Evolutionary conservation across 768 basidiomycete genomes (phyloP).

Genomic region (Phanerochaete carnosa): DNA sequence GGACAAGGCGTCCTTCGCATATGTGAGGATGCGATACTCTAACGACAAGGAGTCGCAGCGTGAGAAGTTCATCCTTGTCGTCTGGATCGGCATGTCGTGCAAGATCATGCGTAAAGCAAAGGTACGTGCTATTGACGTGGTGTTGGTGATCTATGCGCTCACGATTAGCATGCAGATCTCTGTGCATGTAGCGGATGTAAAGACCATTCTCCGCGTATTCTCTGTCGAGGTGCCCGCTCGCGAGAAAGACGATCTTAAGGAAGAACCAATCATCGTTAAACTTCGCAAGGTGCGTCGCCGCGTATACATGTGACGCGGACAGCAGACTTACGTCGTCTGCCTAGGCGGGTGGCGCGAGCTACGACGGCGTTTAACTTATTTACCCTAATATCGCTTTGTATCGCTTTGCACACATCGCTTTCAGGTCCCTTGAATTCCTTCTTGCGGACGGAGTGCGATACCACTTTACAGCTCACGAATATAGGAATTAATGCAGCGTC

Average conservation of each 20-base stretch:
- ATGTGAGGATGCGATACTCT: conserved; percentile 78
- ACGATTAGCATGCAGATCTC: conserved; percentile 59
- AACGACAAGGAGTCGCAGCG: conserved; percentile 85
- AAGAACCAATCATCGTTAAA: conserved; percentile 79
- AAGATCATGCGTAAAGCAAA: conserved; percentile 93
- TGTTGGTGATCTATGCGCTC: background rate
- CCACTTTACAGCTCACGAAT: background rate
- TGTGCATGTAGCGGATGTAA: conserved; percentile 88
- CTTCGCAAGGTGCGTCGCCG: conserved; percentile 69
- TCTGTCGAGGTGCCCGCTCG: conserved; percentile 88
- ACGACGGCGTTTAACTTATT: conserved; percentile 67
- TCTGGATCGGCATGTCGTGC: conserved; percentile 79
- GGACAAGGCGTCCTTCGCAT: conserved; percentile 77
- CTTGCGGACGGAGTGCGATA: background rate
- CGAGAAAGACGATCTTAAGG: conserved; percentile 79
- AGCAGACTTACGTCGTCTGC: conserved; percentile 14
- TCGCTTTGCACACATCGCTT: conserved; percentile 1
- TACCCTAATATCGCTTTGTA: background rate
- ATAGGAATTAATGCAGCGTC: background rate
- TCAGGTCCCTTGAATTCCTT: background rate
- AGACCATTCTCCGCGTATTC: conserved; percentile 69
- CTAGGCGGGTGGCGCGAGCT: conserved; percentile 86
- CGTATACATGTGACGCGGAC: conserved; percentile 7
- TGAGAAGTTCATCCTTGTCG: conserved; percentile 86
- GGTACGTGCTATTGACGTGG: conserved; percentile 38